These are phyloP conservation scores for Akebia trifoliata DNA, from an alignment of 164 flowering plant genomes.

Conservation along the genomic window DNA sequence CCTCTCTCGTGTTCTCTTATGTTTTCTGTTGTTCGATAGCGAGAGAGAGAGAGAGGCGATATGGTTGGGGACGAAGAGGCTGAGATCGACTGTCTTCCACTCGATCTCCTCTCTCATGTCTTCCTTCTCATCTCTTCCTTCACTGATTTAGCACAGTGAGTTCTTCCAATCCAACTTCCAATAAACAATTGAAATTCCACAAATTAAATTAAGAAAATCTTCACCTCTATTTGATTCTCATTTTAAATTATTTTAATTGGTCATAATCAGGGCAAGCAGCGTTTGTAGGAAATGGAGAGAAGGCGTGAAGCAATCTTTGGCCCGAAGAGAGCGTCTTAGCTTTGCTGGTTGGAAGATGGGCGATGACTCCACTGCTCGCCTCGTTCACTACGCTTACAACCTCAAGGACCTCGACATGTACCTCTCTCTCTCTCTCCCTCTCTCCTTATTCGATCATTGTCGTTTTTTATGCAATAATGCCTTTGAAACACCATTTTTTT, in stretches of 20 bases:
- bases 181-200: no score
- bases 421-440: slow-evolving; percentile 10
- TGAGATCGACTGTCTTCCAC: slow-evolving; percentile 56
- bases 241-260: not conserved
- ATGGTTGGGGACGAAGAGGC: slow-evolving; percentile 26
- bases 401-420: slow-evolving; percentile 96
- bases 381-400: slow-evolving; percentile 54
- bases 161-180: no score
- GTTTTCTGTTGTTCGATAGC: not conserved
- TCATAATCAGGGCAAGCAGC: slow-evolving; percentile 22
- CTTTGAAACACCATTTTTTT: no score
- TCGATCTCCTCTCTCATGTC: slow-evolving; percentile 56
- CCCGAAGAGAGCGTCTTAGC: slow-evolving; percentile 57
- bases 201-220: not conserved
- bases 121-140: slow-evolving; percentile 47
- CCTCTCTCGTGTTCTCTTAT: not conserved
- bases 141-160: slow-evolving; percentile 70
- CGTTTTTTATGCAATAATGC: no score
- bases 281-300: slow-evolving; percentile 87
- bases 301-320: slow-evolving; percentile 73
- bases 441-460: not conserved
- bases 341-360: slow-evolving; percentile 90
- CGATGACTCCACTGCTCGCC: slow-evolving; percentile 74
- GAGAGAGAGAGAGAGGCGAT: not conserved
- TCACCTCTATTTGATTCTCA: not conserved